These are phyloP conservation scores for Hygrocybe punicea DNA, from an alignment of 768 basidiomycete genomes.

Conservation along the genomic window DNA sequence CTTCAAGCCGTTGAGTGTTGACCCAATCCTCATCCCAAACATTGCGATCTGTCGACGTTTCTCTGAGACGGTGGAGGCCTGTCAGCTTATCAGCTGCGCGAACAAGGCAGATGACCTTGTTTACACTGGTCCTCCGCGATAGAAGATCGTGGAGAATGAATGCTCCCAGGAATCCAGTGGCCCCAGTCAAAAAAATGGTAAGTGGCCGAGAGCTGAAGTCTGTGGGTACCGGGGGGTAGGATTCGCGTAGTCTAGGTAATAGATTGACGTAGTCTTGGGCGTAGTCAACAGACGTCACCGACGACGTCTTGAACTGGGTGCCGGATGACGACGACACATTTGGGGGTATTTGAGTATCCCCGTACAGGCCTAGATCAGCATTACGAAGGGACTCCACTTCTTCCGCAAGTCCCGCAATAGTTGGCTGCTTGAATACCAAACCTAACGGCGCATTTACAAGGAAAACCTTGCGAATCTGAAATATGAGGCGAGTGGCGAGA, in stretches of 20 bases:
- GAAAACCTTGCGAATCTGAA: conserved; percentile 91
- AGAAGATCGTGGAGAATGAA: conserved; percentile 86
- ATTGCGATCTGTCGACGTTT: conserved; percentile 70
- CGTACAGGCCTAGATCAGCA: conserved; percentile 70
- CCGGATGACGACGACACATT: not conserved
- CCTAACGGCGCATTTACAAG: conserved; percentile 88
- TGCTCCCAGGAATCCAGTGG: conserved; percentile 94
- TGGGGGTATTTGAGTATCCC: not conserved
- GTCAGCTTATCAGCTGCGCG: conserved; percentile 61
- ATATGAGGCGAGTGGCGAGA: conserved; percentile 93
- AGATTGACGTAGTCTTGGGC: conserved; percentile 72
- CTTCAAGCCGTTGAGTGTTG: conserved; percentile 60
- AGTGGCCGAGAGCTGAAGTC: conserved; percentile 53
- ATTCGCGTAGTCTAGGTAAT: conserved; percentile 50
- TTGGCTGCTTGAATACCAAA: conserved; percentile 87
- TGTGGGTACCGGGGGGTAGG: conserved; percentile 60
- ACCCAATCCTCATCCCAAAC: conserved; percentile 91
- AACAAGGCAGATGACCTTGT: conserved; percentile 90
- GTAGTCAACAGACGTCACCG: conserved; percentile 55
- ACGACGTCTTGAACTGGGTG: conserved; percentile 12
- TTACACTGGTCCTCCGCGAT: conserved; percentile 50
- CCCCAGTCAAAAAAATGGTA: conserved; percentile 93
- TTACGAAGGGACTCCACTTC: conserved; percentile 74
- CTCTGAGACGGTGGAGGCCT: conserved; percentile 66
- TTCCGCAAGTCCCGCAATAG: conserved; percentile 69